Percentiles rank a stretch among this genome's conserved stretches.
These are phyloP conservation scores for Stentor roeselii DNA, from an alignment of 73 alveolate species.

Conservation along the genomic window DNA sequence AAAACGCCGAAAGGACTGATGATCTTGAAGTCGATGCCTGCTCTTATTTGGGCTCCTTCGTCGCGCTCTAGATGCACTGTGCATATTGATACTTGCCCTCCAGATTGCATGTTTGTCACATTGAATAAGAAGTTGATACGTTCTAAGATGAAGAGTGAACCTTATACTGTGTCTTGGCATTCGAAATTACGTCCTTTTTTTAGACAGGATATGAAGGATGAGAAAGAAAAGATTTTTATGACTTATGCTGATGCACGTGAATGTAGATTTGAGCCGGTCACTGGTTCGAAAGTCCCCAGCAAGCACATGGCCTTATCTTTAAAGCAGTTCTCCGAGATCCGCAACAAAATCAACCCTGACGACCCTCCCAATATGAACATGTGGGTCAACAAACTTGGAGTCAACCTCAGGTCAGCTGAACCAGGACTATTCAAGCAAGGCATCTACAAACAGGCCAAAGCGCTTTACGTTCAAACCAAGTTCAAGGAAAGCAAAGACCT, in stretches of 20 bases:
- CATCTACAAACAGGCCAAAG: conserved; percentile 22
- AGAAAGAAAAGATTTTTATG: conserved; percentile 21
- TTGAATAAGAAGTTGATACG: neutral
- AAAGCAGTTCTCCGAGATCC: neutral
- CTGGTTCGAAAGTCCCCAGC: neutral
- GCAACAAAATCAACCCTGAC: neutral
- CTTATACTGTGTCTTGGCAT: conserved; percentile 1
- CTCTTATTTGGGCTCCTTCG: neutral
- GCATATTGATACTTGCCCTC: conserved; percentile 2
- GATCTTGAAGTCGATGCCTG: neutral
- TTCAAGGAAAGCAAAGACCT: neutral
- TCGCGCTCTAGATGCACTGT: neutral
- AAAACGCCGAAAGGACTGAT: neutral
- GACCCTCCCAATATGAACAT: conserved; percentile 6
- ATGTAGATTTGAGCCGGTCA: conserved; percentile 17
- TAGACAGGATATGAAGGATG: neutral
- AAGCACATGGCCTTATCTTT: neutral
- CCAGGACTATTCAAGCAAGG: neutral
- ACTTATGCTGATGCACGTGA: conserved; percentile 15
- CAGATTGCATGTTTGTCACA: neutral
- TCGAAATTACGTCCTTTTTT: neutral
- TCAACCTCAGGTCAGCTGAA: neutral
- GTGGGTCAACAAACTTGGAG: conserved; percentile 25
- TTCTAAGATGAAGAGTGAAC: neutral
- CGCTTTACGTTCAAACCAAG: neutral